These are phyloP conservation scores for Alisma plantagoaquatica DNA, from an alignment of 106 monocot genomes.

Conservation along the genomic window DNA sequence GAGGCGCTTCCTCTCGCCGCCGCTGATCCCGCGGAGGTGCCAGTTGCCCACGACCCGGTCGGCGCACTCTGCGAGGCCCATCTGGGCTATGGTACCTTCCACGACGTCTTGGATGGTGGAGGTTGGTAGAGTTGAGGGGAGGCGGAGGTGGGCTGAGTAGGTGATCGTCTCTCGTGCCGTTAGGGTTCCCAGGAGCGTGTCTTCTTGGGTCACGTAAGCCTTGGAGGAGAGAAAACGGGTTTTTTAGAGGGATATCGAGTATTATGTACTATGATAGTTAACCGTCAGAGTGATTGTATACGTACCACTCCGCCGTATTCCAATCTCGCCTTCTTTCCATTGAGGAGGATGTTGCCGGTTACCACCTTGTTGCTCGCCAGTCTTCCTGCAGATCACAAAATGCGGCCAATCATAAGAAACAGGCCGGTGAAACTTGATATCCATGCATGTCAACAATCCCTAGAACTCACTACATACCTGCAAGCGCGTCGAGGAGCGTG, in stretches of 20 bases:
- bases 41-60: conserved; percentile 57
- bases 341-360: conserved; percentile 49
- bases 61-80: conserved; percentile 67
- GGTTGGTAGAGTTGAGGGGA: conserved; percentile 52
- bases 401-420: neutral
- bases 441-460: neutral
- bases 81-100: conserved; percentile 46
- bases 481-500: conserved; percentile 59
- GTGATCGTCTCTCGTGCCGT: conserved; percentile 61
- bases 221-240: neutral
- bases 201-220: conserved; percentile 85
- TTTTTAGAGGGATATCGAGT: neutral
- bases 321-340: no score
- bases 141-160: conserved; percentile 64
- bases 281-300: neutral
- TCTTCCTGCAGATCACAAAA: conserved; percentile 38
- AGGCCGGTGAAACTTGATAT: neutral
- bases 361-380: conserved; percentile 56
- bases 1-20: no score
- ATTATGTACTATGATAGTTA: neutral
- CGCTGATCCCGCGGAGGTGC: conserved; percentile 79
- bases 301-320: conserved; percentile 64
- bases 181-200: conserved; percentile 54
- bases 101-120: conserved; percentile 31
- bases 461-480: conserved; percentile 26